Evolutionary conservation across 495 filamentous ascomycete genomes (phyloP), one percentile per base, ranked within the genome.

Genomic region (Penicillium paradoxum): DNA sequence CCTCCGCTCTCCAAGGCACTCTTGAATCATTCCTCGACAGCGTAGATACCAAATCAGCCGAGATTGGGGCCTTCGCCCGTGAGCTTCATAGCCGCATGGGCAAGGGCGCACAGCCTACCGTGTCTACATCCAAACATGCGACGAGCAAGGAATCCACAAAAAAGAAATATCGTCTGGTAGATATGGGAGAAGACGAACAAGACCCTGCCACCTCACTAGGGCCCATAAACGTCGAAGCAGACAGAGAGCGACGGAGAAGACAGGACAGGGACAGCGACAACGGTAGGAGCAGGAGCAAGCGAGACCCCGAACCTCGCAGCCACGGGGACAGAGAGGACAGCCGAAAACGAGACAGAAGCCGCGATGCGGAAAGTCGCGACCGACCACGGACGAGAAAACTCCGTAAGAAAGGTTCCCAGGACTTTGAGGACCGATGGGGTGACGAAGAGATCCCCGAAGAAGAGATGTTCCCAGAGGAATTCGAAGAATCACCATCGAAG

Each of bases 101-200:
- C 18, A 64, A 66, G 54, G 60, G 58, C 45, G 49, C 50, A 9
- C 43, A 50, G 34, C 45, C 59, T 27, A 57, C 30, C 18, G 43
- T 49, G 10, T 40, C 55, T 6, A 14, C 32, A 3, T 19, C 56
- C 24, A 54, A 53, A 27, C 45, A 41, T 21, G 21, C 56, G 30
- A 25, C 51, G 22, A 49, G 49, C 13, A 57, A 53, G 33, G 61
- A 64, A 50, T 58, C 63, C 1, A 49, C 64, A 41, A 78, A 71
- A 61, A 93, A 90, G 69, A 86, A 83, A 59, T 95, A 95, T 67
- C 79, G 83, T 9, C 77, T 95, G 19, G 74, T 95, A 34, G 85
- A 90, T 10, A 95, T 95, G 90, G 87, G 86, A 41, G 88, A 89
- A 25, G 86, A 86, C 6, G 74, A 80, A 21, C 58, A 51, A 33